Percentiles rank a stretch among this genome's conserved stretches.
These are phyloP conservation scores for Gastrolobium villosum DNA, from an alignment of 306 rosid species.

Conservation along the genomic window DNA sequence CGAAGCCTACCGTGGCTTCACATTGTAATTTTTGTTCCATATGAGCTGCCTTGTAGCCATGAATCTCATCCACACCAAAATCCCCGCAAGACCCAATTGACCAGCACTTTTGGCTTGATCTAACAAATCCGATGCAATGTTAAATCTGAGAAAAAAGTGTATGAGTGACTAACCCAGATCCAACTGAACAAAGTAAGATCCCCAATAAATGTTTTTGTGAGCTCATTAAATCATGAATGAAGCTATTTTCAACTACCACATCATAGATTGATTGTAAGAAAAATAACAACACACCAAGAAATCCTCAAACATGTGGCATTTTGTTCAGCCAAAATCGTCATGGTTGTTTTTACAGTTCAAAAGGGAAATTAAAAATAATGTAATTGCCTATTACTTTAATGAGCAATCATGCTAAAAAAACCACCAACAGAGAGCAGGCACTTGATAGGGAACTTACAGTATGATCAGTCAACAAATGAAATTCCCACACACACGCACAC, in stretches of 20 bases:
- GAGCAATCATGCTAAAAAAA: background rate
- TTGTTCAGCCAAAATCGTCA: slow-evolving; percentile 17
- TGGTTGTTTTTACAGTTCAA: background rate
- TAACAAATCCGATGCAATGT: slow-evolving; percentile 90
- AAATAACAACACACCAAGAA: background rate
- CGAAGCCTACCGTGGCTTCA: slow-evolving; percentile 91
- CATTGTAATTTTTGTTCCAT: slow-evolving; percentile 99
- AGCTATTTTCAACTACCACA: slow-evolving; percentile 17
- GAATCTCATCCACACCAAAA: slow-evolving; percentile 99
- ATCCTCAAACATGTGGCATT: background rate
- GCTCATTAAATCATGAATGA: slow-evolving; percentile 30
- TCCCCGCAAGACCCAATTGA: slow-evolving; percentile 80
- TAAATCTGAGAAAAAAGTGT: slow-evolving; percentile 72
- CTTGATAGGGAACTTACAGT: background rate
- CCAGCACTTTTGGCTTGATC: slow-evolving; percentile 86
- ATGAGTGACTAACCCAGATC: slow-evolving; percentile 37
- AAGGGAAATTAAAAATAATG: background rate
- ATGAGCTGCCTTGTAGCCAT: slow-evolving; percentile 98
- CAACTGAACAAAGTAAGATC: slow-evolving; percentile 41
- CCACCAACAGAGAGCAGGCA: background rate
- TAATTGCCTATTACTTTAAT: background rate
- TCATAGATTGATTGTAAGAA: background rate
- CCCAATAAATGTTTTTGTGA: slow-evolving; percentile 26
- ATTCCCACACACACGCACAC: background rate
- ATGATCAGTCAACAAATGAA: background rate